These are phyloP conservation scores for Gracilaria gracilis DNA, from an alignment of 23 red algal species.

Conservation along the genomic window DNA sequence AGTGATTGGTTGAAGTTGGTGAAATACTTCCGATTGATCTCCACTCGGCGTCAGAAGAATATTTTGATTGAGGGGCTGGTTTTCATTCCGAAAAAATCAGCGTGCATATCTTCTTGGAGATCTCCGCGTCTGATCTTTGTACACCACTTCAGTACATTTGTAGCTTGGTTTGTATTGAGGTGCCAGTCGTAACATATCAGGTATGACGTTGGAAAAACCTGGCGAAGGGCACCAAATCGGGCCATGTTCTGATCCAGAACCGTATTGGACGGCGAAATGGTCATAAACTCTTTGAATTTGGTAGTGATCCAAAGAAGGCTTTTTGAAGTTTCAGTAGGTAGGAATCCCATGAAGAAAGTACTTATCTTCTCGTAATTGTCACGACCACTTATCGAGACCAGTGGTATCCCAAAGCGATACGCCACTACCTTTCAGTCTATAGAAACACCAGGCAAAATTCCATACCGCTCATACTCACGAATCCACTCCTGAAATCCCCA, in stretches of 20 bases:
- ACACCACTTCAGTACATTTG: background rate
- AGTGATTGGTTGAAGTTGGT: background rate
- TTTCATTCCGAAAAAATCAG: background rate
- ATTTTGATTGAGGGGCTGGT: background rate
- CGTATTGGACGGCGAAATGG: background rate
- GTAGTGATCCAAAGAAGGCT: background rate
- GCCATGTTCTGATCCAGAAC: background rate
- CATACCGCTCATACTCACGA: background rate
- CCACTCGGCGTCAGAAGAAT: background rate
- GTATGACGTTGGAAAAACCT: background rate
- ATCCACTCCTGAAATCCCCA: background rate
- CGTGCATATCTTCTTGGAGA: background rate
- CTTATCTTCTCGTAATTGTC: background rate
- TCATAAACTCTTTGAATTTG: background rate
- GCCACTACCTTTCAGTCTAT: slow-evolving; percentile 20
- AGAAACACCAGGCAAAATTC: background rate
- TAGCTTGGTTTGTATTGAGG: background rate
- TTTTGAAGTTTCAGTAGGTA: background rate
- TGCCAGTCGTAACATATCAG: background rate
- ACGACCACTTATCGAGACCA: slow-evolving; percentile 17
- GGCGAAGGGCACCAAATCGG: background rate
- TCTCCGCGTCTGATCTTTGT: background rate
- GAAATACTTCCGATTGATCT: slow-evolving; percentile 27
- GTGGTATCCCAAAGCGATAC: background rate
- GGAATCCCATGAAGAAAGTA: slow-evolving; percentile 24